Evolutionary conservation across 2,329 filamentous ascomycete genomes (phyloP), one percentile per base, ranked within the genome.

Genomic region (Raffaelea deltoideospora): DNA sequence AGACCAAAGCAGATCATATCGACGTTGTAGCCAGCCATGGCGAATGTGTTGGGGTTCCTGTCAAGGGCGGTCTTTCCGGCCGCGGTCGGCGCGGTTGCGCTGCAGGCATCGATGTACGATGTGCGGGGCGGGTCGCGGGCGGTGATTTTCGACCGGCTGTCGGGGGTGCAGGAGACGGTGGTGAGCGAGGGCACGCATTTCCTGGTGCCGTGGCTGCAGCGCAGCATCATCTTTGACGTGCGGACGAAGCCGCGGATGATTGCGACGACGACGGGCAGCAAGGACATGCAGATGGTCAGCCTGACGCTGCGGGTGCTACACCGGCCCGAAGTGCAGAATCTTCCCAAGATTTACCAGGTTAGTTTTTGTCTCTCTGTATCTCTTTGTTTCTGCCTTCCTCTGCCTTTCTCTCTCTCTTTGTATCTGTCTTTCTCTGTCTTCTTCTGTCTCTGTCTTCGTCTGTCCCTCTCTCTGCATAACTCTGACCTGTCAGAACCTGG

Each of bases 211-310:
- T 98, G 90, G 90, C 64, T 98, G 56, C 90, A 98, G 63, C 80
- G 77, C 61, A 83, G 80, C 50, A 86, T 98, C 63, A 69, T 93
- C 57, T 98, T 93, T 58, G 90, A 98, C 65, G 90, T 98, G 47
- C 79, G 90, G 45, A 98, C 92, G 40, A 92, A 93, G 72, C 90
- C 90, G 43, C 75, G 90, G 55, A 96, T 94, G 59, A 96, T 98
- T 57, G 84, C 82, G 47, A 98, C 90, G 21, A 98, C 90, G 19
- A 98, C 90, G 11, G 90, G 90, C 41, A 88, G 80, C 72, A 98
- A 98, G 70, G 90, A 98, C 63, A 66, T 98, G 61, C 90, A 98
- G 68, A 98, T 98, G 90, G 90, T 96, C 56, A 98, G 98, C 73
- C 96, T 98, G 57, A 98, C 88, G 54, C 98, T 90, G 63, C 88